These are phyloP conservation scores for Stagonosporopsis chrysanthemi DNA, from an alignment of 2,329 filamentous ascomycete genomes.

Conservation along the genomic window DNA sequence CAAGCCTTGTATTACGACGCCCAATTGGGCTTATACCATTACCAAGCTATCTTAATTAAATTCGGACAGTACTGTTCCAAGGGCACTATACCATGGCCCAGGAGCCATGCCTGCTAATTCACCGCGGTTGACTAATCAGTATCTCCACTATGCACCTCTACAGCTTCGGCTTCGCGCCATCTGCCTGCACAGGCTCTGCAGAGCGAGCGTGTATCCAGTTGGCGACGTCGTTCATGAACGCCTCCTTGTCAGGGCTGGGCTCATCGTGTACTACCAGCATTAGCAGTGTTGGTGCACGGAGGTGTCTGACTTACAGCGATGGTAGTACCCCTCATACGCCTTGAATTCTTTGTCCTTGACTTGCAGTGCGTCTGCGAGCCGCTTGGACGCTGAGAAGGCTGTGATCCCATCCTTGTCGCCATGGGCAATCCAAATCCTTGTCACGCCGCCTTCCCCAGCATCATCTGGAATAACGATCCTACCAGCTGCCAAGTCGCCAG, in stretches of 20 bases:
- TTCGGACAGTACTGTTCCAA: neutral
- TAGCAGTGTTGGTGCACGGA: conserved; percentile 14
- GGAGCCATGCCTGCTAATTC: neutral
- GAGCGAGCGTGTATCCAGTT: conserved; percentile 47
- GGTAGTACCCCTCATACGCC: conserved; percentile 78
- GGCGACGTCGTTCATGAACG: conserved; percentile 46
- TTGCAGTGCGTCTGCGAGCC: conserved; percentile 65
- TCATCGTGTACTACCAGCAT: conserved; percentile 48
- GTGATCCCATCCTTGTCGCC: conserved; percentile 77
- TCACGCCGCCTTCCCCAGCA: conserved; percentile 62
- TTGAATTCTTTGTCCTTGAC: conserved; percentile 75
- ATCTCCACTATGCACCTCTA: conserved; percentile 13
- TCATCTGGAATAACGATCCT: conserved; percentile 55
- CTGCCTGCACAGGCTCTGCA: conserved; percentile 39
- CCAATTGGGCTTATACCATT: conserved; percentile 11
- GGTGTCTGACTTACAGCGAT: conserved; percentile 63
- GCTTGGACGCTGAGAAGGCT: conserved; percentile 69
- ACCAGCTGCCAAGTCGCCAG: conserved; percentile 65
- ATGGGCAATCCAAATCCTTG: conserved; percentile 74
- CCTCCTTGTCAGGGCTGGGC: conserved; percentile 44
- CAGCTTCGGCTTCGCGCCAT: conserved; percentile 45
- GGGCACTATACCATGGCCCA: no score
- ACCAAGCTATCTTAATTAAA: neutral
- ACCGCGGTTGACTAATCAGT: no score
- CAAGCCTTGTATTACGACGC: conserved; percentile 18